Base-by-base conservation (phyloP, 139 green algal species). In the Microglena sp. region DNA sequence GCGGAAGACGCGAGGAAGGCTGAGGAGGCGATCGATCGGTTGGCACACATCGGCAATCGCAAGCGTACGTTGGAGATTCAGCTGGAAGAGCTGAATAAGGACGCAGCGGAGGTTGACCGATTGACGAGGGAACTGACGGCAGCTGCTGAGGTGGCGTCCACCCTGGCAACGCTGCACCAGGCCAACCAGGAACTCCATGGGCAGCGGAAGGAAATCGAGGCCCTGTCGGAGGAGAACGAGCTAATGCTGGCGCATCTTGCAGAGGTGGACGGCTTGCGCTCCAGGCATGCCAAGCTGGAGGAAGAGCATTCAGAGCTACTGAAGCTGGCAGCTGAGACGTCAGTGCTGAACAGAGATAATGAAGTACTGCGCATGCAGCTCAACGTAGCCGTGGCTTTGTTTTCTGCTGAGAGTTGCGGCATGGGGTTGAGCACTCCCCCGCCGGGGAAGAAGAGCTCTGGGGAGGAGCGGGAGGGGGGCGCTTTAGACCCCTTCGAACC, bases 301-400 rank as follows among this genome's bases (percentile, higher is more conserved):
- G 56, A 28, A 24, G 29, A 64, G 56, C 40, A 27, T 8, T 6
- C 18, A 18, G 56, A 64, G 56, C 56, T 64, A 31, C 56, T 45
- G 56, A 28, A 21, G 29, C 56, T 64, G 15, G 22, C 29, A 36
- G 29, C 26, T 11, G 56, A 64, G 31, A 24, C 56, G 24, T 11
- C 40, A 31, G 29, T 64, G 29, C 56, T 64, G 29, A 8, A 45
- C 8, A 44, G 18, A 6, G 56, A 64, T 31, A 64, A 64, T 22
- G 56, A 64, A 11, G 26, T 64, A 31, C 56, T 64, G 11, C 56
- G 24, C 8, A 44, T 44, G 56, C 56, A 64, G 56, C 5, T 64
- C 21, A 64, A 64, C 18, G 56, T 64, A 45, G 56, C 56, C 18
- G 56, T 64, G 7, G 7, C 53, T 24, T 33, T 60, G 53, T 60